Evolutionary conservation across 2,329 filamentous ascomycete genomes (phyloP).

Genomic region (Verticillium nonalfalfae): DNA sequence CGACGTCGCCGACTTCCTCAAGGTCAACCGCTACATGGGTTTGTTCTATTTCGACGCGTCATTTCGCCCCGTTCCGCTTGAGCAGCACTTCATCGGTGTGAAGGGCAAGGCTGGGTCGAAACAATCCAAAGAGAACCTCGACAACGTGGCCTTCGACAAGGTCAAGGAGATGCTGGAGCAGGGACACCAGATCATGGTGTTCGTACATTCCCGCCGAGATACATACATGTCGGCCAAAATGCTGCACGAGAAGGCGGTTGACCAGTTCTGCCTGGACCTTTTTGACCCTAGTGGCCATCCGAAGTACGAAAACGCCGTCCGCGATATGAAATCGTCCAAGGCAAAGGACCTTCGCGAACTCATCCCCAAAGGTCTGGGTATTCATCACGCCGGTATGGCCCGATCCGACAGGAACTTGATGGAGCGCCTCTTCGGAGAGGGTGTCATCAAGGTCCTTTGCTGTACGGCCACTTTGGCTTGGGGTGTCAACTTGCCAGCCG

Average conservation of each 20-base stretch:
- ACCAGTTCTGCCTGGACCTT: conserved; percentile 71
- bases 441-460: conserved; percentile 93
- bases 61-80: conserved; percentile 89
- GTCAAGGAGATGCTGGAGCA: conserved; percentile 84
- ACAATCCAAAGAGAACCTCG: conserved; percentile 81
- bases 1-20: conserved; percentile 94
- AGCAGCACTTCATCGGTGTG: conserved; percentile 96
- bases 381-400: conserved; percentile 96
- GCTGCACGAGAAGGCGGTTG: conserved; percentile 78
- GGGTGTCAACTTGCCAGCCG: conserved; percentile 97
- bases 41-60: conserved; percentile 96
- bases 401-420: conserved; percentile 92
- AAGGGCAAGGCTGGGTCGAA: conserved; percentile 83
- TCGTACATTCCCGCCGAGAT: conserved; percentile 94
- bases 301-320: conserved; percentile 70
- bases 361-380: conserved; percentile 83
- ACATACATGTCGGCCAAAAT: conserved; percentile 83
- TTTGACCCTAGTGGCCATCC: conserved; percentile 79
- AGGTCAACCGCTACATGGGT: conserved; percentile 87
- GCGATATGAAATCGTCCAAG: conserved; percentile 79
- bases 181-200: conserved; percentile 99
- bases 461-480: conserved; percentile 97
- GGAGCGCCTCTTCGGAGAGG: conserved; percentile 84
- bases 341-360: conserved; percentile 85
- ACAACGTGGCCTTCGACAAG: conserved; percentile 85